Base-by-base conservation (phyloP, 164 flowering plant species). In the Hamamelis virginiana region DNA sequence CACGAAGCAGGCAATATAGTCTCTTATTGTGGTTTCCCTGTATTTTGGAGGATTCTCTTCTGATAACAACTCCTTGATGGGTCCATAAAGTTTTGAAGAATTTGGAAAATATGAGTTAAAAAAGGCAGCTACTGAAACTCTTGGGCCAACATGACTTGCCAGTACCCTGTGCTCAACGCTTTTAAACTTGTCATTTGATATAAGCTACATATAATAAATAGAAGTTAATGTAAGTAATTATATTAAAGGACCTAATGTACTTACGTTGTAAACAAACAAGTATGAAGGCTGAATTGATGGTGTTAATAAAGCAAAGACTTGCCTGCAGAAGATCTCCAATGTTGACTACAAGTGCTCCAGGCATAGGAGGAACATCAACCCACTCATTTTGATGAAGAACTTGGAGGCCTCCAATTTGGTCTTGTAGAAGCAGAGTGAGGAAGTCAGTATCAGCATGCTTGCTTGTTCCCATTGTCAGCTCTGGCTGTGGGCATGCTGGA, bases 121-220 rank as follows among this genome's bases (percentile, higher is more conserved):
- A 23, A 83, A 78, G 16, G 72, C 18, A 4, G 81, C 77, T 27
- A 77, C 80, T 0, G 81, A 83, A 58, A 74, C 33, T 68, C 81
- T 73, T n/a, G 81, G 80, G 10, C 77, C 81, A 1, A 25, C 51
- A 1, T 9, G 62, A 4, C 50, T 64, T 1, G 78, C 73, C 38
- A 72, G 8, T 5, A 78, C 83, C 53, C 76, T 69, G 56, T 83
- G 84, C 43, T 70, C 73, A 0, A 59, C 58, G 51, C 82, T 83
- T 59, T 51, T 72, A 21, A 78, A 64, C 60, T 45, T 77, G 38
- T 74, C 77, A 47, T 78, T 81, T 9, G 83, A 69, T 27, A 76
- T 45, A 19, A 76, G 68, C 81, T 77, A 67, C 72, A 53, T 3
- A 26, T 0, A 21, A 14, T 33, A 33, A 33, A 33, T 33, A 33